Percentiles rank a stretch among this genome's conserved stretches.
Conservation (phyloP, 2,329 filamentous ascomycete genomes). For the Colletotrichum sansevieriae region DNA sequence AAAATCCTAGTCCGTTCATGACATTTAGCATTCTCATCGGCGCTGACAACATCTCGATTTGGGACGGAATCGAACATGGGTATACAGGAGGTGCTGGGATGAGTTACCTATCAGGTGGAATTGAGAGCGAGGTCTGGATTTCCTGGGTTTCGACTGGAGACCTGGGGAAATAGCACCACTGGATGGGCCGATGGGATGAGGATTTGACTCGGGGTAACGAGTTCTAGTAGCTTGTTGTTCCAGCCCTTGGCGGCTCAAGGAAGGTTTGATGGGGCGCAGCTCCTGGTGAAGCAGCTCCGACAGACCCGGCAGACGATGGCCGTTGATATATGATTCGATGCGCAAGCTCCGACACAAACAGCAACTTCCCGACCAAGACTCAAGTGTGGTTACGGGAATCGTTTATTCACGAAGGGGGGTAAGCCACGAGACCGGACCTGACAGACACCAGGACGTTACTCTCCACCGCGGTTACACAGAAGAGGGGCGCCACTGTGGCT, state of each 20-base stretch:
- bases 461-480: too few species aligned
- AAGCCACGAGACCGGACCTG: slow-evolving; percentile 9
- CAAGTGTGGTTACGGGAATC: too few species aligned
- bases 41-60: slow-evolving; percentile 14
- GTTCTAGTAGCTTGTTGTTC: slow-evolving; percentile 29
- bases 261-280: slow-evolving; percentile 13
- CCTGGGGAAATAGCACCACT: slow-evolving; percentile 8
- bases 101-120: slow-evolving; percentile 17
- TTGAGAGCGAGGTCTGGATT: neutral
- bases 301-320: neutral
- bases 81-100: neutral
- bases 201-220: slow-evolving; percentile 31
- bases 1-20: slow-evolving; percentile 7
- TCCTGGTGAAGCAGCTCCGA: neutral
- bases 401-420: too few species aligned
- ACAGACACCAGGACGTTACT: neutral
- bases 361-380: too few species aligned
- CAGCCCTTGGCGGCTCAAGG: slow-evolving; percentile 1
- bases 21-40: slow-evolving; percentile 33
- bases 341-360: too few species aligned
- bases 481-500: slow-evolving; percentile 31
- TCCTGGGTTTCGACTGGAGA: neutral
- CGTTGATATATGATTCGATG: too few species aligned
- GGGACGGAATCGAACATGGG: neutral
- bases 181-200: slow-evolving; percentile 4